Evolutionary conservation across 106 monocot genomes (phyloP).

Genomic region (Iris macrosiphon): DNA sequence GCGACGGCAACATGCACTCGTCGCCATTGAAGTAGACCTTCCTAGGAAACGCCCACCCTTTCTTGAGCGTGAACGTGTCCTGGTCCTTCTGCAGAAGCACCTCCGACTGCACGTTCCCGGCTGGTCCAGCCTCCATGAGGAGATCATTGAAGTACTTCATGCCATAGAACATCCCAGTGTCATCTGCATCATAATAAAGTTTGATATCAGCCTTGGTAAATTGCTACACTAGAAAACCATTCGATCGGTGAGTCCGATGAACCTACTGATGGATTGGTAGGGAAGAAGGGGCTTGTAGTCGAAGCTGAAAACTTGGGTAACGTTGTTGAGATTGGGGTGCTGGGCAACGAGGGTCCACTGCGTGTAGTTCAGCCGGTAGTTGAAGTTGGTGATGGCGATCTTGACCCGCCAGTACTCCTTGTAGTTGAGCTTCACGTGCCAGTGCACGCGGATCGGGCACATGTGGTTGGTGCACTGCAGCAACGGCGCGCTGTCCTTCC

Average conservation of each 20-base stretch:
- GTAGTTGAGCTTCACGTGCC: constrained; percentile 83
- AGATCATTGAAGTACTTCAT: constrained; percentile 67
- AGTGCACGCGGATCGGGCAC: constrained; percentile 75
- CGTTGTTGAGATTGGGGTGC: constrained; percentile 67
- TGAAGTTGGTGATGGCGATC: constrained; percentile 75
- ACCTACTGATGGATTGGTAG: constrained; percentile 75
- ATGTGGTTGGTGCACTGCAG: constrained; percentile 78
- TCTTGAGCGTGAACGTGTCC: constrained; percentile 47
- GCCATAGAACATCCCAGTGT: constrained; percentile 77
- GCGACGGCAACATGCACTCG: constrained; percentile 65
- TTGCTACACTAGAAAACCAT: too few relatives aligned
- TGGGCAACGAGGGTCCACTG: constrained; percentile 71
- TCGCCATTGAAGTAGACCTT: constrained; percentile 87
- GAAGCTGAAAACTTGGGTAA: constrained; percentile 71
- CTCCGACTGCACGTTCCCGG: constrained; percentile 72
- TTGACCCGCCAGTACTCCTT: constrained; percentile 77
- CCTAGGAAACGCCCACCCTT: constrained; percentile 72
- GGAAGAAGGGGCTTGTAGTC: constrained; percentile 58
- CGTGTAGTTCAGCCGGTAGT: constrained; percentile 67
- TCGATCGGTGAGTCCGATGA: too few relatives aligned
- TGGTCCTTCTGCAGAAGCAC: constrained; percentile 49
- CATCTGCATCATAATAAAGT: constrained; percentile 29
- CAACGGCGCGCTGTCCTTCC: constrained; percentile 45
- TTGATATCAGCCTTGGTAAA: too few relatives aligned
- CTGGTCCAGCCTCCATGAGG: constrained; percentile 68